Conservation (phyloP, 225 moss, liverwort and hornwort genomes). For the Thuidium tamariscinum region DNA sequence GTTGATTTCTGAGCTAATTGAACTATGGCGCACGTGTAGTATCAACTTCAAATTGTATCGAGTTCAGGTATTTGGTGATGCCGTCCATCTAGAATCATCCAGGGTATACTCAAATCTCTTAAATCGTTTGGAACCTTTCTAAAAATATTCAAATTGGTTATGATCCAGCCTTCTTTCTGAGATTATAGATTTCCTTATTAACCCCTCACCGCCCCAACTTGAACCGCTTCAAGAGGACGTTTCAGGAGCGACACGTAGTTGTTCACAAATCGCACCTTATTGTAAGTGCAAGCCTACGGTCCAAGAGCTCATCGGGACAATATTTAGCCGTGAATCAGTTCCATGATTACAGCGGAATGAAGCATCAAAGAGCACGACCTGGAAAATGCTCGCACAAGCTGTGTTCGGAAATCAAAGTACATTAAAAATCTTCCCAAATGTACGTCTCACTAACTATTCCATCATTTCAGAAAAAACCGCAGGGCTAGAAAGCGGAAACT, state of each 20-base stretch:
- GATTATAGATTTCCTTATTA: background rate
- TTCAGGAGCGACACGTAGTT: no score
- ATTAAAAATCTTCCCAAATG: background rate
- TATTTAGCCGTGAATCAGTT: no score
- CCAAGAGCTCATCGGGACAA: no score
- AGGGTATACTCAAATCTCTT: no score
- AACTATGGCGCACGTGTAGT: background rate
- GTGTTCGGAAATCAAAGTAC: background rate
- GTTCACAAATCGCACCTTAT: background rate
- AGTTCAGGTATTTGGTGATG: background rate
- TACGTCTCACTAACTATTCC: no score
- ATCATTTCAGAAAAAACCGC: background rate
- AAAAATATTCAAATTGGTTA: background rate
- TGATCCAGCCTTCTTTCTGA: background rate
- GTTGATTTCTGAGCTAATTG: background rate
- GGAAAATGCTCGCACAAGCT: background rate
- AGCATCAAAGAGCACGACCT: no score
- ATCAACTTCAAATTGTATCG: background rate
- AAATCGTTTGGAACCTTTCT: background rate
- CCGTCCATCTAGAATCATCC: background rate
- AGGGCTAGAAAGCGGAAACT: background rate
- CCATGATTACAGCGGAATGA: no score
- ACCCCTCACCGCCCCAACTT: no score
- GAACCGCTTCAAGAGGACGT: background rate
- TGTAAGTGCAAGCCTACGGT: no score